Base-by-base conservation (phyloP, 768 basidiomycete species). In the Macrolepiota fuliginosa region DNA sequence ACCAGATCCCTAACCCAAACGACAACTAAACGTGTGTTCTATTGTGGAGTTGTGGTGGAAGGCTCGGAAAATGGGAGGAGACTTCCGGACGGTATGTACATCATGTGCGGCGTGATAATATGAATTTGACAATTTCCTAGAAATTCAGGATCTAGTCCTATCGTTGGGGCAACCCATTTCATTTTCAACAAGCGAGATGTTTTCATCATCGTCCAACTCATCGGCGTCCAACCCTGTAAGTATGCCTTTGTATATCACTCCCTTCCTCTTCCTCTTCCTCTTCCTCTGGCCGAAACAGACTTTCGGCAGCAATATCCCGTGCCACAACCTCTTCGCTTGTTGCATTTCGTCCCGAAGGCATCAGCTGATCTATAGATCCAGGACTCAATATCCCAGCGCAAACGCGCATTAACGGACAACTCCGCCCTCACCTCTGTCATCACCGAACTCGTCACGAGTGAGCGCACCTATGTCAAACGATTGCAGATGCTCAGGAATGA, bases 1-100 rank as follows among this genome's bases (percentile, higher is more conserved):
- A 76, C 74, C 32, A 74, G 72, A 36, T 74, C 82, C 45, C 60
- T 72, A 74, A 17, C 35, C 69, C 77, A 35, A 72, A 76, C 54
- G 67, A 85, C 64, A 15, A 95, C 90, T 5, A 88, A 83, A 71
- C 89, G 94, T 70, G 91, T 89, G 25, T 96, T 96, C 73, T 90
- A 90, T 70, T 92, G 91, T 69, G 92, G 91, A 47, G 91, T 96
- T 19, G 91, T 96, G 13, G 88, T 96, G 32, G 94, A 97, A 75
- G 87, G 86, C 55, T 86, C 89, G 40, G 89, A 89, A 64, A 81
- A 84, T 65, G 90, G 89, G 5, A 83, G 79, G 66, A 80, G 85
- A 61, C 81, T 91, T 54, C 81, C 86, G 40, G 85, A 87, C 73
- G 90, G 91, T 87, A 58, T 40, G 71, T 69, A 73, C 50, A 50